Evolutionary conservation across 1,284 basidiomycete species (phyloP).

Genomic region (Papiliotrema laurentii): DNA sequence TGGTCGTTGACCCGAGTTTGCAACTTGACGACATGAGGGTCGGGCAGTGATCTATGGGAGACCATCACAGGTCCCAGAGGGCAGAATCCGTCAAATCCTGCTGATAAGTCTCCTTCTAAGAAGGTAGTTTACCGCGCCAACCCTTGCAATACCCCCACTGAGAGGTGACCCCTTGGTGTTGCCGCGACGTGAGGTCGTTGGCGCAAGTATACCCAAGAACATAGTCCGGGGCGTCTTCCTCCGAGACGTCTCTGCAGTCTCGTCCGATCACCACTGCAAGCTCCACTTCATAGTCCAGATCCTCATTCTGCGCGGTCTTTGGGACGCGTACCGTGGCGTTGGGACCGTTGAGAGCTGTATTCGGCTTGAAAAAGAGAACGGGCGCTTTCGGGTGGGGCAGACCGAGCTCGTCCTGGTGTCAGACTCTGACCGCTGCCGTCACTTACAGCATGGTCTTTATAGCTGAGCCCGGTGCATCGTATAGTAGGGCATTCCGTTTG

Average conservation of each 20-base stretch:
- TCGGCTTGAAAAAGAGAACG: slow-evolving; percentile 74
- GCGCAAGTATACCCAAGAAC: slow-evolving; percentile 73
- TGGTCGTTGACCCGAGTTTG: slow-evolving; percentile 65
- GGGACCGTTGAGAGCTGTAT: slow-evolving; percentile 66
- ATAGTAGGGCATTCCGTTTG: slow-evolving; percentile 27
- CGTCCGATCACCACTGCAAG: slow-evolving; percentile 79
- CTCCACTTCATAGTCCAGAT: slow-evolving; percentile 84
- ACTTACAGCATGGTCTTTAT: slow-evolving; percentile 26
- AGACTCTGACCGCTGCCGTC: slow-evolving; percentile 3
- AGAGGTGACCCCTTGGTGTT: slow-evolving; percentile 66
- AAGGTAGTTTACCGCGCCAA: slow-evolving; percentile 34
- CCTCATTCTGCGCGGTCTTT: slow-evolving; percentile 61
- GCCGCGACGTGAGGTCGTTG: slow-evolving; percentile 79
- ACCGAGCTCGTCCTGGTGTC: slow-evolving; percentile 17
- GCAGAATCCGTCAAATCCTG: slow-evolving; percentile 35
- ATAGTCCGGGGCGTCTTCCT: slow-evolving; percentile 70
- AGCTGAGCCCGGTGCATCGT: slow-evolving; percentile 33
- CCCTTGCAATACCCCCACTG: slow-evolving; percentile 84
- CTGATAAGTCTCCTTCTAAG: slow-evolving; percentile 31
- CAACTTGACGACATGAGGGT: slow-evolving; percentile 66
- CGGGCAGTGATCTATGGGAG: slow-evolving; percentile 58
- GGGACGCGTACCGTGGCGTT: slow-evolving; percentile 65
- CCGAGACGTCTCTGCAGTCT: slow-evolving; percentile 67
- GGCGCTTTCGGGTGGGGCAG: slow-evolving; percentile 55
- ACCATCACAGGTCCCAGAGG: slow-evolving; percentile 75